Percentiles rank a stretch among this genome's conserved stretches.
phyloP scores from a whole-genome alignment of 768 basidiomycete genomes.

The Rubroboletus pulcherrimus region DNA sequence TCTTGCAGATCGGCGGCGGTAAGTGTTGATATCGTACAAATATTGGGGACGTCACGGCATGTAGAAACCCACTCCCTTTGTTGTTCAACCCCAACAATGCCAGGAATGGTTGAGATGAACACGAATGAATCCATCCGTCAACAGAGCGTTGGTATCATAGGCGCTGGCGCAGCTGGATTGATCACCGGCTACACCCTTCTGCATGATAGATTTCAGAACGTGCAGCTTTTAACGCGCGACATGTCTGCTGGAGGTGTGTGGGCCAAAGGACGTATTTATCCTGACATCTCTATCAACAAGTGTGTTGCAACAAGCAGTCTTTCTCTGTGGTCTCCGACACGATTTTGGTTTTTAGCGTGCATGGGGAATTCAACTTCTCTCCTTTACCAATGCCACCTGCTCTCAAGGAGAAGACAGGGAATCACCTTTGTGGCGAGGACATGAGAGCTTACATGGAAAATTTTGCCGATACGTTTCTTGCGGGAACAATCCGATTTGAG shows the following conservation, averaged over 20 bases:
- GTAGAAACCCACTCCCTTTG: too few relatives aligned
- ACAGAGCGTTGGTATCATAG: slow-evolving; percentile 45
- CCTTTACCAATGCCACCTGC: slow-evolving; percentile 46
- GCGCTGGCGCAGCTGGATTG: slow-evolving; percentile 55
- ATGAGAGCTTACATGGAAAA: slow-evolving; percentile 54
- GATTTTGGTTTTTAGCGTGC: slow-evolving; percentile 40
- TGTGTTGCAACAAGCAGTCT: slow-evolving; percentile 27
- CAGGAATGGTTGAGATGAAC: background rate
- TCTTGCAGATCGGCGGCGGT: too few relatives aligned
- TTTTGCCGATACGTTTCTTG: slow-evolving; percentile 47
- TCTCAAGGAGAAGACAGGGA: slow-evolving; percentile 33
- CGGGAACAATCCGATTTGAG: slow-evolving; percentile 41
- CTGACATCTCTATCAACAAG: slow-evolving; percentile 59
- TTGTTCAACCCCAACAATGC: too few relatives aligned
- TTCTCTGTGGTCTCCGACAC: background rate
- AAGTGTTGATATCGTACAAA: too few relatives aligned
- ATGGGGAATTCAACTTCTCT: slow-evolving; percentile 62
- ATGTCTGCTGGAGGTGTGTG: slow-evolving; percentile 55
- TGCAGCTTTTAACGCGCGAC: slow-evolving; percentile 56
- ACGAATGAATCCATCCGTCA: slow-evolving; percentile 3
- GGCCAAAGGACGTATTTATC: slow-evolving; percentile 53
- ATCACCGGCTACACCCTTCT: slow-evolving; percentile 55
- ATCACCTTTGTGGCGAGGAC: slow-evolving; percentile 50
- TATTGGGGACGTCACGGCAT: too few relatives aligned
- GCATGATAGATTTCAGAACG: slow-evolving; percentile 52